Evolutionary conservation across 331 rosid species (phyloP), one percentile per base, ranked within the genome.

Genomic region (Acacia concinna): DNA sequence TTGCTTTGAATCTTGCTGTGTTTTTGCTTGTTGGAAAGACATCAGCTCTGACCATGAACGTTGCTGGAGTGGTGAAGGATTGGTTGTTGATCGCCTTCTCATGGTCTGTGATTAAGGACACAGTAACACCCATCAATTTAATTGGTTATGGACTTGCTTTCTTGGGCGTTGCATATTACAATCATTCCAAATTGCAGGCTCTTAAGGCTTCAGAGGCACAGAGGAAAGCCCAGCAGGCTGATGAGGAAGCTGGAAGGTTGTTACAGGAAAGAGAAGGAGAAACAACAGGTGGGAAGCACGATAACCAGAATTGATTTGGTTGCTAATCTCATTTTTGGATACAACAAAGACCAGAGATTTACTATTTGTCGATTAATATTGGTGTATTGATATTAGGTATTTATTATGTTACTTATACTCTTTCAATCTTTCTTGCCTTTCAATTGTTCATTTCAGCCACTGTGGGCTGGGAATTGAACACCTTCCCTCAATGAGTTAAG

Each of bases 101-200:
- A 2, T 95, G 98, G 98, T 95, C 98, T 0, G 97, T 95, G 80
- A 95, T 95, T 8, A 95, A 92, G 96, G 98, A 92, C 64, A 91
- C 87, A 0, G 96, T 95, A 54, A 94, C 97, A 0, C 88, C 98
- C 0, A 32, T 94, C 52, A 94, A 94, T 68, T 77, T 94, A 85
- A 70, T 92, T 13, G 97, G 98, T 0, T 92, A 94, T 47, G 97
- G 93, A 15, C 69, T 95, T 56, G 98, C 98, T 1, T 95, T 95
- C 81, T 54, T 90, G 74, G 97, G 98, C 6, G 97, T 95, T 46
- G 96, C 88, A 1, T 95, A 92, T 32, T 95, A 95, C 84, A 95
- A 95, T 64, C 98, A 95, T 63, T 88, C 90, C 0, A 95, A 95
- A 86, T 81, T 95, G 92, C 95, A 92, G 93, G 96, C 90, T 11